Percentiles rank a stretch among this genome's conserved stretches.
Conservation (phyloP, 495 filamentous ascomycete species). For the Trichoderma orchidacearum region DNA sequence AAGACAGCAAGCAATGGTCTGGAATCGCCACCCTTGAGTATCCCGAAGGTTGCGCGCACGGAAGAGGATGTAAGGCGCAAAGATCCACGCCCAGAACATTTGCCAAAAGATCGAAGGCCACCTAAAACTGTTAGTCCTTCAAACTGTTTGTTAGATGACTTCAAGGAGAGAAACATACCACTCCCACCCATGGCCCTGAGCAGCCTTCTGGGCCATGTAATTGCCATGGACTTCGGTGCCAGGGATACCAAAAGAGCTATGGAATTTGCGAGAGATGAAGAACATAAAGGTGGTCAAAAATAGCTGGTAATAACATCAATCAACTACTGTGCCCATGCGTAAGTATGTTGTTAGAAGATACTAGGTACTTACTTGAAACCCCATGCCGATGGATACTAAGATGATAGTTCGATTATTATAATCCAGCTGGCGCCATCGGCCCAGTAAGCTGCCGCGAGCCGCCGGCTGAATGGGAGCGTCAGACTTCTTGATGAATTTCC, state of each 20-base stretch:
- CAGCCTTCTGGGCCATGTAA: slow-evolving; percentile 26
- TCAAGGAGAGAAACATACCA: slow-evolving; percentile 16
- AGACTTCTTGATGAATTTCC: slow-evolving; percentile 15
- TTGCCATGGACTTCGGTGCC: slow-evolving; percentile 23
- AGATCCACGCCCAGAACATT: slow-evolving; percentile 41
- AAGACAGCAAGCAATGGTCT: slow-evolving; percentile 41
- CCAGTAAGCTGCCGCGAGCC: slow-evolving; percentile 8
- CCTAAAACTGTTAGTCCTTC: not conserved
- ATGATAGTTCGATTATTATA: slow-evolving; percentile 21
- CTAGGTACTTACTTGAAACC: slow-evolving; percentile 28
- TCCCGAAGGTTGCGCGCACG: slow-evolving; percentile 31
- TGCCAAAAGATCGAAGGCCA: slow-evolving; percentile 43
- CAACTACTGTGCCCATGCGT: not conserved
- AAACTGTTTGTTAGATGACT: not conserved
- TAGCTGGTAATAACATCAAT: slow-evolving; percentile 18
- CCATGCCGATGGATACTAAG: slow-evolving; percentile 27
- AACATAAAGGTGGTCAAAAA: slow-evolving; percentile 43
- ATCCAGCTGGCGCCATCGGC: slow-evolving; percentile 17
- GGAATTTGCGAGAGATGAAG: slow-evolving; percentile 44
- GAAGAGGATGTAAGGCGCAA: slow-evolving; percentile 15
- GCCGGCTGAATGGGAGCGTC: slow-evolving; percentile 8
- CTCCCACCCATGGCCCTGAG: slow-evolving; percentile 35
- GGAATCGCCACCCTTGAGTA: slow-evolving; percentile 44
- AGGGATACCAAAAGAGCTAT: slow-evolving; percentile 15
- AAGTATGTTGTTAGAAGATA: not conserved